Conservation (phyloP, 2,329 filamentous ascomycete species). For the Allantophomopsis lycopodina region DNA sequence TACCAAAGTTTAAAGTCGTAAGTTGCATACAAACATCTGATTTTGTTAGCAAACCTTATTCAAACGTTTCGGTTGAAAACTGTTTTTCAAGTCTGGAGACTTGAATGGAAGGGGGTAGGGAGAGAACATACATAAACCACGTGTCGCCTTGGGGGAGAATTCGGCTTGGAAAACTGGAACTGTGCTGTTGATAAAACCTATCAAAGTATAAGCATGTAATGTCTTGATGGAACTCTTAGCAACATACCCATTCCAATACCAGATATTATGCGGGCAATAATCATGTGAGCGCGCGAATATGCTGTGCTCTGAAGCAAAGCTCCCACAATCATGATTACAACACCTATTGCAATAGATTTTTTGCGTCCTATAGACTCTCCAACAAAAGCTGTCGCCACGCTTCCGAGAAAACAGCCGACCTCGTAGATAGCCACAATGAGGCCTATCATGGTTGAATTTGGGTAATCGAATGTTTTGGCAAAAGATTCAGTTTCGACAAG, state of each 20-base stretch:
- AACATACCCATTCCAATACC: slow-evolving; percentile 30
- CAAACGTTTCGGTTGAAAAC: too few relatives aligned
- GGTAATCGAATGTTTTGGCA: slow-evolving; percentile 23
- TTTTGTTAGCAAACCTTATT: background rate
- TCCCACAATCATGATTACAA: slow-evolving; percentile 39
- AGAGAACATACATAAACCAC: slow-evolving; percentile 11
- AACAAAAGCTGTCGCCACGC: slow-evolving; percentile 25
- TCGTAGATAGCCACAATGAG: slow-evolving; percentile 30
- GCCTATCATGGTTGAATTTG: slow-evolving; percentile 25
- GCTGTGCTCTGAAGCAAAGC: slow-evolving; percentile 25
- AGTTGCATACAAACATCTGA: slow-evolving; percentile 19
- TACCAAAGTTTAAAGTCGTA: slow-evolving; percentile 29
- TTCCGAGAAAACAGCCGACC: slow-evolving; percentile 34
- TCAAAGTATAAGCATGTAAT: background rate
- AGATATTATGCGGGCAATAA: slow-evolving; percentile 29
- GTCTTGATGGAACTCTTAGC: background rate
- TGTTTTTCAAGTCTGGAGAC: too few relatives aligned
- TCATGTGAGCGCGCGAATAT: slow-evolving; percentile 32
- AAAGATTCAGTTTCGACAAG: slow-evolving; percentile 21
- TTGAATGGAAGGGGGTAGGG: too few relatives aligned
- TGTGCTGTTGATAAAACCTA: slow-evolving; percentile 16
- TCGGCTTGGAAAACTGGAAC: slow-evolving; percentile 40
- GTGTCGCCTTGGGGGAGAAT: slow-evolving; percentile 20
- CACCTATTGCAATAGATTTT: slow-evolving; percentile 37
- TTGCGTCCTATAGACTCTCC: slow-evolving; percentile 40